Conservation (phyloP, 352 stramenopile species). For the Phytophthora kernoviae region DNA sequence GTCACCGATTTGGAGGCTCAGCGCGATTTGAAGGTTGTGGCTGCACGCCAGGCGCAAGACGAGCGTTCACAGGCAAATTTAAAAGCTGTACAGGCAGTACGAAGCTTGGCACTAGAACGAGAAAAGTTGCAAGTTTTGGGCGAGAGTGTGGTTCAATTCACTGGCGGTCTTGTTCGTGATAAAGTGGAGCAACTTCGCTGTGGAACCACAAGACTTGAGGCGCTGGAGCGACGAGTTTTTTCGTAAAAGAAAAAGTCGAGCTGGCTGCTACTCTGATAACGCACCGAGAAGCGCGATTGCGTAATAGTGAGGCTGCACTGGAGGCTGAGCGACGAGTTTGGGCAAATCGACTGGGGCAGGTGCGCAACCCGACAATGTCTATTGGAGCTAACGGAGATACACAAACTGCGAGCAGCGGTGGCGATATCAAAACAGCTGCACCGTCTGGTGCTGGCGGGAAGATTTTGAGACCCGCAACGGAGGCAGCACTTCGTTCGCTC, state of each 20-base stretch:
- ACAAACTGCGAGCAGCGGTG: slow-evolving; percentile 9
- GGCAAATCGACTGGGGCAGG: slow-evolving; percentile 33
- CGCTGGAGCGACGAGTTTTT: slow-evolving; percentile 45
- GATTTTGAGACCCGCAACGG: slow-evolving; percentile 50
- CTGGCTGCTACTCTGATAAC: slow-evolving; percentile 46
- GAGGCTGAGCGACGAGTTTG: slow-evolving; percentile 47
- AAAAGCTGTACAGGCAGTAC: slow-evolving; percentile 56
- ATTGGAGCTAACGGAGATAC: slow-evolving; percentile 1
- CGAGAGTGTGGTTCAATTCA: slow-evolving; percentile 49
- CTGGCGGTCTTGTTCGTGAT: slow-evolving; percentile 46
- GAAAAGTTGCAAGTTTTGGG: slow-evolving; percentile 49
- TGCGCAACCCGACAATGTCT: slow-evolving; percentile 11
- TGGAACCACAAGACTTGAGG: slow-evolving; percentile 36
- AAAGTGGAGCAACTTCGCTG: slow-evolving; percentile 51
- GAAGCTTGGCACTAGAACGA: slow-evolving; percentile 54
- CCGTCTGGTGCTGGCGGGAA: slow-evolving; percentile 17
- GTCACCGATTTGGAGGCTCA: slow-evolving; percentile 60
- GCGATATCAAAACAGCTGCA: slow-evolving; percentile 2
- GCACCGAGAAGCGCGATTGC: slow-evolving; percentile 57
- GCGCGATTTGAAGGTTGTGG: slow-evolving; percentile 56
- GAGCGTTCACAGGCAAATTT: slow-evolving; percentile 30
- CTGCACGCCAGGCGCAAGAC: slow-evolving; percentile 29
- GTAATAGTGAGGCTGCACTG: slow-evolving; percentile 73
- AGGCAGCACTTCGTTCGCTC: slow-evolving; percentile 54
- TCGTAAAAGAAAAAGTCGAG: slow-evolving; percentile 45